Evolutionary conservation across 306 rosid genomes (phyloP).

Genomic region (Myrica gale): DNA sequence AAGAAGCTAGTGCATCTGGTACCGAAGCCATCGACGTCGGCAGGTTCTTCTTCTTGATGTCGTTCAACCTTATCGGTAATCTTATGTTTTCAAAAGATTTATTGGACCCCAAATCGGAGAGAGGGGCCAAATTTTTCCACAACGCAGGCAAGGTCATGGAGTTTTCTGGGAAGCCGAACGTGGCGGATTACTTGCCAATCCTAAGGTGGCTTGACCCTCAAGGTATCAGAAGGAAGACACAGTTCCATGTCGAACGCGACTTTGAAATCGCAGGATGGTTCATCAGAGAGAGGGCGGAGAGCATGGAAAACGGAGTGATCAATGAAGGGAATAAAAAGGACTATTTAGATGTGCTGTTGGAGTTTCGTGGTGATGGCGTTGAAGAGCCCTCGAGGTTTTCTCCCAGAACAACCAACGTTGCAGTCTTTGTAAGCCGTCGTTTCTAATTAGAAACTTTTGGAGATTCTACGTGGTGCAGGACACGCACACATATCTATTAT

Average conservation of each 20-base stretch:
- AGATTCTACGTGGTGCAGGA: not conserved
- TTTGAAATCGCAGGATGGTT: slow-evolving; percentile 70
- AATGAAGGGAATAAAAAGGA: slow-evolving; percentile 35
- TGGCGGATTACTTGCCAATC: slow-evolving; percentile 66
- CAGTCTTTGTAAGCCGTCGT: slow-evolving; percentile 47
- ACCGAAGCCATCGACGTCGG: slow-evolving; percentile 50
- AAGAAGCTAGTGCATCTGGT: slow-evolving; percentile 27
- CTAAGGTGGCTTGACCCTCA: slow-evolving; percentile 74
- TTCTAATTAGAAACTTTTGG: not conserved
- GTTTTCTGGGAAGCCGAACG: slow-evolving; percentile 72
- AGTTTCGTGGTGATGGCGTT: slow-evolving; percentile 53
- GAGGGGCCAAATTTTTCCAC: slow-evolving; percentile 56
- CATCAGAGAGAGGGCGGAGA: slow-evolving; percentile 57
- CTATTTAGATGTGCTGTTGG: slow-evolving; percentile 66
- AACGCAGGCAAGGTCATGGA: slow-evolving; percentile 76
- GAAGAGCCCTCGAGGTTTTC: slow-evolving; percentile 41
- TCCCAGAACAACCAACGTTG: slow-evolving; percentile 56
- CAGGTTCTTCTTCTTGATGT: slow-evolving; percentile 62
- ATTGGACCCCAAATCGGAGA: slow-evolving; percentile 53
- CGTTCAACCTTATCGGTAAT: slow-evolving; percentile 79
- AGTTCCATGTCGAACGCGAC: slow-evolving; percentile 60
- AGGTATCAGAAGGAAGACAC: slow-evolving; percentile 63
- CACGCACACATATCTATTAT: not conserved
- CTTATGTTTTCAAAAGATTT: slow-evolving; percentile 78
- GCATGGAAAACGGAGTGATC: slow-evolving; percentile 7